Percentiles rank a stretch among this genome's conserved stretches.
phyloP scores from a whole-genome alignment of 371 early-diverging fungal species.

The Mortierella sp. region DNA sequence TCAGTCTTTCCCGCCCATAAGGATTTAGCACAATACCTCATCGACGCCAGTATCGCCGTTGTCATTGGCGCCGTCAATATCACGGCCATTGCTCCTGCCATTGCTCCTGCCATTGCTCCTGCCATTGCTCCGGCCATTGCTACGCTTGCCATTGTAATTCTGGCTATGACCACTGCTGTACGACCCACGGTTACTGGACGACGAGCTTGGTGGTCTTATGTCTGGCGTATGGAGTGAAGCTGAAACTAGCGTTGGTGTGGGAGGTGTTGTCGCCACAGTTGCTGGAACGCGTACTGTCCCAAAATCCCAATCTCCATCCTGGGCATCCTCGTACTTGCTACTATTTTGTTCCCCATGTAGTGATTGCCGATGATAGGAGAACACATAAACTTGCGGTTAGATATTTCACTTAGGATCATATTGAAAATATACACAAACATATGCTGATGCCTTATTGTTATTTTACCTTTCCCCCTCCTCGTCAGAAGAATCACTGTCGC shows the following conservation, averaged over 20 bases:
- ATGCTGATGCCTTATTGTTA: not conserved
- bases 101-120: conserved; percentile 4
- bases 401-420: not conserved
- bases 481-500: conserved; percentile 68
- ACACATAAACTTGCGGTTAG: too few species aligned
- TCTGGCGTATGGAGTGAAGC: conserved; percentile 1
- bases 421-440: not conserved
- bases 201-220: conserved; percentile 20
- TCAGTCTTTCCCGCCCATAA: not conserved
- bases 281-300: conserved; percentile 62
- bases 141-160: not conserved
- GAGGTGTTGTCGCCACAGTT: not conserved
- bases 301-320: conserved; percentile 66
- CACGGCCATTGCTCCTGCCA: conserved; percentile 20
- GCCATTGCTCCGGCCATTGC: conserved; percentile 2
- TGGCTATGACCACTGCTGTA: conserved; percentile 1
- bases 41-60: conserved; percentile 8
- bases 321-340: conserved; percentile 52
- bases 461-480: conserved; percentile 61
- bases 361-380: too few species aligned
- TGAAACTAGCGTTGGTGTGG: conserved; percentile 5
- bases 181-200: conserved; percentile 22
- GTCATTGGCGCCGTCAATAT: not conserved
- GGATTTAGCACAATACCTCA: conserved; percentile 2
- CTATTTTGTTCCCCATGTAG: too few species aligned